Conservation (phyloP, 2,329 filamentous ascomycete species). For the Dothideomycetes sp. region DNA sequence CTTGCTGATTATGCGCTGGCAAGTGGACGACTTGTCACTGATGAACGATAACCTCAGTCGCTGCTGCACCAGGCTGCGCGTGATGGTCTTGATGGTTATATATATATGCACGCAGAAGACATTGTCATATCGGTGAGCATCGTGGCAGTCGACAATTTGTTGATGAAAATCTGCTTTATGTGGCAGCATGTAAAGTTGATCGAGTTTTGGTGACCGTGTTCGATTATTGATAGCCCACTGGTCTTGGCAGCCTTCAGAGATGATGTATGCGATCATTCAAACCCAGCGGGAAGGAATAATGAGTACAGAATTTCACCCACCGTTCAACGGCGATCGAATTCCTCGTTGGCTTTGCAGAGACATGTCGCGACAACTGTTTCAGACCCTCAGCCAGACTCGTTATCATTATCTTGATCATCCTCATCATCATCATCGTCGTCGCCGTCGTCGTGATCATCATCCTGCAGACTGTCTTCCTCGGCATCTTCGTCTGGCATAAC, state of each 20-base stretch:
- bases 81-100: no score
- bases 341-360: constrained; percentile 1
- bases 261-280: no score
- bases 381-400: constrained; percentile 20
- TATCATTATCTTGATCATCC: constrained; percentile 20
- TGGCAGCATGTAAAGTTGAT: no score
- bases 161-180: no score
- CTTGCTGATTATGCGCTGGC: constrained; percentile 13
- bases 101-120: no score
- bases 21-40: constrained; percentile 9
- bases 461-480: constrained; percentile 20
- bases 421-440: constrained; percentile 21
- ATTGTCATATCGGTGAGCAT: no score
- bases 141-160: constrained; percentile 7
- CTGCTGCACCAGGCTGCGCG: constrained; percentile 6
- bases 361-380: constrained; percentile 4
- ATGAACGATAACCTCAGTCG: no score
- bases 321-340: constrained; percentile 1
- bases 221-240: no score
- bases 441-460: constrained; percentile 21
- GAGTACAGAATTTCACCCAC: neutral
- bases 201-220: no score
- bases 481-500: constrained; percentile 39
- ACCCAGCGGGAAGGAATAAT: neutral
- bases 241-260: no score